Base-by-base conservation (phyloP, 768 basidiomycete species). In the Boletus huronensis region DNA sequence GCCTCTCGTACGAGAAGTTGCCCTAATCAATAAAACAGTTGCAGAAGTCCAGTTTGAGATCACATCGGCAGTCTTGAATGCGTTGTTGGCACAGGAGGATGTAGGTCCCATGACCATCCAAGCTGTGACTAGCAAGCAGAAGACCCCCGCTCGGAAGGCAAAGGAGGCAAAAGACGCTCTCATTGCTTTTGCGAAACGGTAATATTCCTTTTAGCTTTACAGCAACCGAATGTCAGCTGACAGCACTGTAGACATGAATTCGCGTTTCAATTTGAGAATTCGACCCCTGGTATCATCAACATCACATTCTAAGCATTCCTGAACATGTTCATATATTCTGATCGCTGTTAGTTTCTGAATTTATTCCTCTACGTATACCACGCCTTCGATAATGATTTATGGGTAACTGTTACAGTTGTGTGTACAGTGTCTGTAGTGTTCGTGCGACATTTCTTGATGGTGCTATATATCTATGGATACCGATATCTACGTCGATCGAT, bases 271-370 rank as follows among this genome's bases (percentile, higher is more conserved):
- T 28, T 0, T 7, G 53, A 62, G 10, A 0, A 0, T 26, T 23
- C 23, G 3, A 46, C 44, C 14, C 52, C 58, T 28, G 60, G 60
- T n/a, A 49, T 54, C 21, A 13, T 61, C 55, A 53, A 58, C 13
- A 48, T 72, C 34, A 65, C 53, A 5, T 65, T 66, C 53, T 66
- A 53, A 55, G 5, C 23, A 32, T 55, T 55, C 48, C n/a, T 53
- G 47, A 31, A 56, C 10, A 31, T 36, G 28, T 25, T 32, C n/a
- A 25, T 39, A 23, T 32, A 25, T 13, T 40, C 36, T 49, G 13
- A 17, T n/a, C 21, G 13, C 38, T 43, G 43, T 53, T 9, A 1
- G 28, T 47, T 44, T 54, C 17, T 52, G 48, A 49, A 53, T 16
- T 8, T 34, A 31, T 32, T 41, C 39, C 17, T 52, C 41, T 31